These are phyloP conservation scores for Suillus paluster DNA, from an alignment of 768 basidiomycete genomes.

Conservation along the genomic window DNA sequence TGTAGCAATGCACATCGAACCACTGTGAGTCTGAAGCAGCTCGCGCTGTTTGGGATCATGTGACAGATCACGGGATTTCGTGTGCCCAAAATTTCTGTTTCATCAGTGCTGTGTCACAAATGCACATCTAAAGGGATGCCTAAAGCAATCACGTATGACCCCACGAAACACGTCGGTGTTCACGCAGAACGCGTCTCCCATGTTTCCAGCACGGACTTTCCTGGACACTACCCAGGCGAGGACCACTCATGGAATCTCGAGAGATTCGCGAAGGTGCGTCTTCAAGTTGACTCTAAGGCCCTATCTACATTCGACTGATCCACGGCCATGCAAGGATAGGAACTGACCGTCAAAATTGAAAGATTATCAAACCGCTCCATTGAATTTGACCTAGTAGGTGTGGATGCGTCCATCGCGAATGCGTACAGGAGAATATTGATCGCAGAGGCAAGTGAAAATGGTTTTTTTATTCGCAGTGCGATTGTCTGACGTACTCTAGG, in stretches of 20 bases:
- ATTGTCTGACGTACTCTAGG: slow-evolving; percentile 47
- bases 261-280: slow-evolving; percentile 74
- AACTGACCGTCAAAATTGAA: slow-evolving; percentile 72
- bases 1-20: no score
- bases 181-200: slow-evolving; percentile 73
- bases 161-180: slow-evolving; percentile 65
- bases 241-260: slow-evolving; percentile 84
- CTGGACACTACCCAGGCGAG: slow-evolving; percentile 85
- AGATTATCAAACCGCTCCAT: slow-evolving; percentile 82
- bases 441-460: slow-evolving; percentile 77
- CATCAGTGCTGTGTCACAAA: no score
- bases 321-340: slow-evolving; percentile 50
- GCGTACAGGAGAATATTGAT: slow-evolving; percentile 91
- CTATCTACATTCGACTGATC: slow-evolving; percentile 5
- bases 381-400: slow-evolving; percentile 94
- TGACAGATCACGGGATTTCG: no score
- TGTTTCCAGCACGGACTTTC: slow-evolving; percentile 89
- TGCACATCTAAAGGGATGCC: not conserved
- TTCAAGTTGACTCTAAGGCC: slow-evolving; percentile 6
- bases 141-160: slow-evolving; percentile 31
- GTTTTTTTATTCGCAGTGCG: not conserved
- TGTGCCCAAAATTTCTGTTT: no score
- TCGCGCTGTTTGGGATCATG: no score
- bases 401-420: slow-evolving; percentile 96
- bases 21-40: no score